A percentile compares a stretch with the other conserved stretches of the same genome.
Conservation (phyloP, 2,329 filamentous ascomycete species). For the Colletotrichum tamarilloi region DNA sequence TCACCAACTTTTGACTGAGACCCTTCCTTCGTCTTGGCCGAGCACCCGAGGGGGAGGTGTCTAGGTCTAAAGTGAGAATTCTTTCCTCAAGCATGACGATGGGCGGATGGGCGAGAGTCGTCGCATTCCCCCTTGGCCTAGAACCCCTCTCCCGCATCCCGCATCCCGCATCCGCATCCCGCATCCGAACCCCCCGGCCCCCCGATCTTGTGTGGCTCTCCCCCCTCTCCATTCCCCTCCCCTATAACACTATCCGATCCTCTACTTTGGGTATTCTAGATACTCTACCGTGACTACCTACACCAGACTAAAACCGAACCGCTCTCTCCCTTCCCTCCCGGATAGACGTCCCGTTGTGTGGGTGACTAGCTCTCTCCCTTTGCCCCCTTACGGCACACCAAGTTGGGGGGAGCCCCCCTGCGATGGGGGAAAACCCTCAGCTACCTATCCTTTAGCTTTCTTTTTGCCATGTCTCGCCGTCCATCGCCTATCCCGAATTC, state of each 20-base stretch:
- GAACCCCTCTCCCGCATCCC: neutral
- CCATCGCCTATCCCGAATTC: no score
- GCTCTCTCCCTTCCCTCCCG: slow-evolving; percentile 23
- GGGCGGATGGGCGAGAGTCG: no score
- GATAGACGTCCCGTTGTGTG: slow-evolving; percentile 6
- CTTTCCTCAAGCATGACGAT: neutral
- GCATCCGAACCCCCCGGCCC: neutral
- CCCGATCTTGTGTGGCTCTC: neutral
- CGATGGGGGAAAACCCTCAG: neutral
- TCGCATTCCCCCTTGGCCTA: no score
- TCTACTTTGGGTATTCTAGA: neutral
- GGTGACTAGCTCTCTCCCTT: slow-evolving; percentile 7
- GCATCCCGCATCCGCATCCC: neutral
- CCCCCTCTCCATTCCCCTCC: neutral
- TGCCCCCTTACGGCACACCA: neutral
- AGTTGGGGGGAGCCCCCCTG: neutral
- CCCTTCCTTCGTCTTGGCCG: neutral
- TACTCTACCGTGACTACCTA: neutral
- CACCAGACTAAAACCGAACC: neutral
- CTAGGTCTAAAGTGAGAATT: neutral
- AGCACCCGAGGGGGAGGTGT: no score
- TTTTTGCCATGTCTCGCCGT: neutral
- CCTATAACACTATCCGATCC: slow-evolving; percentile 6
- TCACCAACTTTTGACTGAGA: neutral
- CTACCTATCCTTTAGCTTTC: neutral